Base-by-base conservation (phyloP, 768 basidiomycete genomes). In the Phaeotremella fagi region DNA sequence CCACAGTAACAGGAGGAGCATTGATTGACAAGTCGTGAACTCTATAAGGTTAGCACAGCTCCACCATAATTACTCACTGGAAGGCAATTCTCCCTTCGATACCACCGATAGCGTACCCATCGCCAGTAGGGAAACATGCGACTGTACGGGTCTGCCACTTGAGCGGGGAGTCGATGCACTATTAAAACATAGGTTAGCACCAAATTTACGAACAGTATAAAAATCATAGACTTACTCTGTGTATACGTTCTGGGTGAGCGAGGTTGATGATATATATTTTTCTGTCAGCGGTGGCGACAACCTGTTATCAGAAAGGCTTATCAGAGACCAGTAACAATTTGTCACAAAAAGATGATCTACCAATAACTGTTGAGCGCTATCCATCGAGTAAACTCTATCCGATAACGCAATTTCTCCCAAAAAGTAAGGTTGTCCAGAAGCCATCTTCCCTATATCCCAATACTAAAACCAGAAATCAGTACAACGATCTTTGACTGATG, bases 391-490 rank as follows among this genome's bases (percentile, higher is more conserved):
- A 66, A 88, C 90, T 55, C 91, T 80, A 64, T 94, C 91, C 2
- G 90, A 87, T n/a, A 97, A 80, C 51, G 81, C 80, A 3, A 97
- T 84, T 1, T 82, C n/a, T n/a, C n/a, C n/a, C n/a, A n/a, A n/a
- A n/a, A n/a, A n/a, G n/a, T n/a, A n/a, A n/a, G n/a, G n/a, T n/a
- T n/a, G n/a, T n/a, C n/a, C n/a, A n/a, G n/a, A n/a, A n/a, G n/a
- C n/a, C n/a, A n/a, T n/a, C n/a, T n/a, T n/a, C n/a, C n/a, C n/a
- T 56, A 91, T 74, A 75, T 95, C 90, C 92, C 92, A 98, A 66
- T 95, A 97, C 90, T 95, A 63, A 16, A 29, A 5, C 15, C n/a
- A 23, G 45, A 18, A 14, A 22, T 41, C 38, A 41, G 11, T 41
- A 41, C 46, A n/a, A 3, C 28, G 31, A 20, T 44, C 4, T 22